These are phyloP conservation scores for Thielaviopsis ethacetica DNA, from an alignment of 2,329 filamentous ascomycete genomes.

Conservation along the genomic window DNA sequence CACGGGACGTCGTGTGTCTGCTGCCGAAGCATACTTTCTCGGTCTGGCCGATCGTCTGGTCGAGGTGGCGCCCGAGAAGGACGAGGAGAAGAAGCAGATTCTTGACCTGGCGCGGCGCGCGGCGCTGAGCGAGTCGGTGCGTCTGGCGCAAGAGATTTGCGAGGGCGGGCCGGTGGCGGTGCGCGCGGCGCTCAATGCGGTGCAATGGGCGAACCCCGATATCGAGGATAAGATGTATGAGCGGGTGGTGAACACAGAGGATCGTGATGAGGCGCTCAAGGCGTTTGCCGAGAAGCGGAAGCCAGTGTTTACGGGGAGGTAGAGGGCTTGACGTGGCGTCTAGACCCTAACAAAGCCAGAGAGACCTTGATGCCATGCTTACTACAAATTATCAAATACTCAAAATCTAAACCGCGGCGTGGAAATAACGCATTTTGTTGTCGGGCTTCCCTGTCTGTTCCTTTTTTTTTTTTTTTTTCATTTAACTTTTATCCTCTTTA, in stretches of 20 bases:
- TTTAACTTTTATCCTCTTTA: no score
- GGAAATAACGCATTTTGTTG: no score
- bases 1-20: slow-evolving; percentile 72
- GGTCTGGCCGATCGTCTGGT: slow-evolving; percentile 84
- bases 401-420: no score
- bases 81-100: slow-evolving; percentile 23
- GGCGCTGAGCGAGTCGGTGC: slow-evolving; percentile 60
- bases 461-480: no score
- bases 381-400: no score
- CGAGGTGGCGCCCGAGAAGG: slow-evolving; percentile 41
- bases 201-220: slow-evolving; percentile 54
- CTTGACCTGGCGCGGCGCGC: slow-evolving; percentile 44
- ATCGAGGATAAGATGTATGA: slow-evolving; percentile 82
- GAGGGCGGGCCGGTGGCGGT: slow-evolving; percentile 78
- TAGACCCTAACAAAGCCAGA: background rate
- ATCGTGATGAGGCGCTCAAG: slow-evolving; percentile 71
- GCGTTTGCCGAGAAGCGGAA: slow-evolving; percentile 59
- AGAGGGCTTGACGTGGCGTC: slow-evolving; percentile 11
- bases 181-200: slow-evolving; percentile 61
- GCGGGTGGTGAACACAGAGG: slow-evolving; percentile 65
- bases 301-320: slow-evolving; percentile 40
- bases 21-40: slow-evolving; percentile 76
- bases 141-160: slow-evolving; percentile 70
- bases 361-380: no score
- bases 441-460: no score